Evolutionary conservation across 176 grass and related monocot genomes (phyloP).

Genomic region (Hyparrhenia diplandra): DNA sequence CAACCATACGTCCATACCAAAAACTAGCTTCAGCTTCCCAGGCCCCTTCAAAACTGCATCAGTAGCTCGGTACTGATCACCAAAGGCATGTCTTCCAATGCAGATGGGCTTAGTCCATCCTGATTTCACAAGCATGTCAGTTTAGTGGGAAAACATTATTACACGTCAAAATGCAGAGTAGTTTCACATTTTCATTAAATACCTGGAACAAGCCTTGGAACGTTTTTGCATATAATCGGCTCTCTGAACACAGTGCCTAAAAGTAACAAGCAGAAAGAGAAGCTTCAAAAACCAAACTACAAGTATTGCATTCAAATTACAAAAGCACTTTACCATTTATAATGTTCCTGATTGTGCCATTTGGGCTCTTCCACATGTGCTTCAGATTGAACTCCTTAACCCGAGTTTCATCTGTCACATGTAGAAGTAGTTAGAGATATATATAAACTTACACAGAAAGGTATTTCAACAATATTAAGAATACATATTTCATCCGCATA

Average conservation of each 20-base stretch:
- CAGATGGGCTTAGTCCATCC: slow-evolving; percentile 99
- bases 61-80: slow-evolving; percentile 96
- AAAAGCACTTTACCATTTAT: slow-evolving; percentile 59
- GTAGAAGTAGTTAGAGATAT: slow-evolving; percentile 29
- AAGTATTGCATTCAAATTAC: slow-evolving; percentile 17
- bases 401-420: slow-evolving; percentile 65
- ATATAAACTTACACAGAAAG: background rate
- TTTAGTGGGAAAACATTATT: slow-evolving; percentile 18
- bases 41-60: slow-evolving; percentile 93
- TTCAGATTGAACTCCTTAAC: slow-evolving; percentile 91
- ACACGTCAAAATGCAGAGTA: background rate
- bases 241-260: slow-evolving; percentile 96
- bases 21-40: slow-evolving; percentile 97
- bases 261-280: slow-evolving; percentile 9
- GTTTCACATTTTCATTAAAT: slow-evolving; percentile 23
- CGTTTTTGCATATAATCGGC: slow-evolving; percentile 93
- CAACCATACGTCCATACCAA: slow-evolving; percentile 56
- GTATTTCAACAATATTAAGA: slow-evolving; percentile 17
- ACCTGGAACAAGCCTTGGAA: slow-evolving; percentile 94
- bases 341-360: slow-evolving; percentile 97
- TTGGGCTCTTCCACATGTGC: slow-evolving; percentile 93
- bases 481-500: slow-evolving; percentile 20
- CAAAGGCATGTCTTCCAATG: slow-evolving; percentile 98
- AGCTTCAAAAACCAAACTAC: slow-evolving; percentile 22
- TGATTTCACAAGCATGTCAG: slow-evolving; percentile 30